Evolutionary conservation across 768 basidiomycete genomes (phyloP), one percentile per base, ranked within the genome.

Genomic region (Tylopilus cervinicoccineus): DNA sequence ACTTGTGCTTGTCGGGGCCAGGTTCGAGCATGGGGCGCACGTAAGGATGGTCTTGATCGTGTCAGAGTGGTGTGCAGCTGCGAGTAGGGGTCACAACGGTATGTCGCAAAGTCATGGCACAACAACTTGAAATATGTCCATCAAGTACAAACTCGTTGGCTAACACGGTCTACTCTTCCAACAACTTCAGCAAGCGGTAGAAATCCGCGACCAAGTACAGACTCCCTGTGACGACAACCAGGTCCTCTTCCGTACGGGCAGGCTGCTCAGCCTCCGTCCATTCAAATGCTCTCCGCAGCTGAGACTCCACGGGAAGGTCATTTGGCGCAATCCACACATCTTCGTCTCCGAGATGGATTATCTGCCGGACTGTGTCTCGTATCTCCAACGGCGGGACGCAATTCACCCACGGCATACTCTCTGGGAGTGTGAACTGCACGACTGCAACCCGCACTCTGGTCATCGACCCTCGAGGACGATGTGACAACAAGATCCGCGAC

Each of bases 321-420:
- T 68, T 60, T 19, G 69, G 57, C 14, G 72, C 65, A 28, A 58
- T 56, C 78, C 77, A 83, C 5, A 81, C 49, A 16, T 76, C 70
- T 36, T 70, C 71, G n/a, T 66, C 67, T 44, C 39, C 38, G 39
- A 59, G 49, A 6, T 77, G 76, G 4, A 70, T 61, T 5, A 84
- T 67, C 27, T 52, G 52, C 37, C 49, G 52, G 17, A 83, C 78
- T 0, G 72, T 75, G 14, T 69, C 67, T 19, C 60, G 67, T 45
- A 94, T 56, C 40, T 79, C 77, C 2, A 64, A 64, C 4, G 78
- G 73, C 7, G 78, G 62, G 0, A 85, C 83, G 4, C 83, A 70
- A 31, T 72, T 77, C 22, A 98, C 84, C 96, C 96, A 99, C 0
- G 94, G 91, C 96, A 99, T 98, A 3, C 85, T 89, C 4, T 84